Evolutionary conservation across 2,329 filamentous ascomycete species (phyloP).

Genomic region (Rutstroemia sp.): DNA sequence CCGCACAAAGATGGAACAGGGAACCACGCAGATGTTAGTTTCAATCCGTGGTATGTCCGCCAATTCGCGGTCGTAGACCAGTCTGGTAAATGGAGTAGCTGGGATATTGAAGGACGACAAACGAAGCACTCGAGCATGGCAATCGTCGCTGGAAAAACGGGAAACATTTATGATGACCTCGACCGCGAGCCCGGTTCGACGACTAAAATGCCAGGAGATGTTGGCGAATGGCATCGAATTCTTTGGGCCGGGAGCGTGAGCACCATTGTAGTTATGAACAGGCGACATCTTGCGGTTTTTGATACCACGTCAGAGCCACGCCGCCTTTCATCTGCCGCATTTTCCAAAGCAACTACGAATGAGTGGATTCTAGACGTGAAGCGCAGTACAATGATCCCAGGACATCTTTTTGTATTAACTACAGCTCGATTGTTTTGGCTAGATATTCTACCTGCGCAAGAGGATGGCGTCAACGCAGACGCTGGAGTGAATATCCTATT

Average conservation of each 20-base stretch:
- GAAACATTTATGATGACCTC: slow-evolving; percentile 21
- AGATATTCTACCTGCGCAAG: slow-evolving; percentile 19
- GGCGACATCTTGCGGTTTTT: slow-evolving; percentile 28
- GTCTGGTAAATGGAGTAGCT: slow-evolving; percentile 59
- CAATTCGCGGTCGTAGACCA: slow-evolving; percentile 62
- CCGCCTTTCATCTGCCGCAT: slow-evolving; percentile 15
- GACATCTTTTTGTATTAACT: slow-evolving; percentile 51
- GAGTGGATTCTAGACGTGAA: slow-evolving; percentile 52
- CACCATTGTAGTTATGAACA: slow-evolving; percentile 39
- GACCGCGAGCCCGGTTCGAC: slow-evolving; percentile 3
- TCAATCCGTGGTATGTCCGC: slow-evolving; percentile 53
- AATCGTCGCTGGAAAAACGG: slow-evolving; percentile 18
- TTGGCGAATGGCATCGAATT: slow-evolving; percentile 41
- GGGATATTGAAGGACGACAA: slow-evolving; percentile 38
- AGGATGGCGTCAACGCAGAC: slow-evolving; percentile 4
- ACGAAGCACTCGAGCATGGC: slow-evolving; percentile 9
- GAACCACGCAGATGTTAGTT: slow-evolving; percentile 54
- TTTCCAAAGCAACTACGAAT: slow-evolving; percentile 14
- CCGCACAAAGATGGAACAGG: slow-evolving; percentile 45
- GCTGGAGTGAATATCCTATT: slow-evolving; percentile 30
- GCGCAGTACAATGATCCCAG: slow-evolving; percentile 37
- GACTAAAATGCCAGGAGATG: slow-evolving; percentile 4
- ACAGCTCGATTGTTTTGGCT: slow-evolving; percentile 28
- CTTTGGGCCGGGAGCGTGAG: slow-evolving; percentile 39
- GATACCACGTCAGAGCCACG: slow-evolving; percentile 20